Evolutionary conservation across 176 grass and related monocot genomes (phyloP).

Genomic region (Lolium rigidum): DNA sequence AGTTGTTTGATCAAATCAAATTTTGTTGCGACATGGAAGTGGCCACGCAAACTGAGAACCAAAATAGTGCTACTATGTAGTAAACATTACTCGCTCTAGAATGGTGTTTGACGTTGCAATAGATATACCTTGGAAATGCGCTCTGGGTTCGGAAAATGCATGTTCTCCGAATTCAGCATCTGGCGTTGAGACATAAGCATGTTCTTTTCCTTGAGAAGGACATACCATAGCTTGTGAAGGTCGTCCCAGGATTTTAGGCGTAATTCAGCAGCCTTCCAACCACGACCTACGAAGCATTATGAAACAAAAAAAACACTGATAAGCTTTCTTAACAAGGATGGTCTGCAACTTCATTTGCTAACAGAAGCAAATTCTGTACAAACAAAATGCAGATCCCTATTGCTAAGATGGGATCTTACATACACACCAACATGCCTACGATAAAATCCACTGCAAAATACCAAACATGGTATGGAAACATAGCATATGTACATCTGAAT

Average conservation of each 20-base stretch:
- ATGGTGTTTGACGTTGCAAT: neutral
- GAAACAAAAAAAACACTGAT: slow-evolving; percentile 20
- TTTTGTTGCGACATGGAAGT: neutral
- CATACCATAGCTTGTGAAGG: slow-evolving; percentile 95
- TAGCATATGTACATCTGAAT: neutral
- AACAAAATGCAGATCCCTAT: neutral
- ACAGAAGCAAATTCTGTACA: neutral
- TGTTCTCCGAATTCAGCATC: slow-evolving; percentile 78
- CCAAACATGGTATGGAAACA: neutral
- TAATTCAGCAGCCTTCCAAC: slow-evolving; percentile 94
- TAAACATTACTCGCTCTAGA: no score
- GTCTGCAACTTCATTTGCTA: neutral
- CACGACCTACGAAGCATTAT: slow-evolving; percentile 58
- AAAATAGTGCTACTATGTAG: neutral
- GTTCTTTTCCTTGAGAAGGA: slow-evolving; percentile 96
- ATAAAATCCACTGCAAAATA: no score
- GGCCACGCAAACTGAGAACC: neutral
- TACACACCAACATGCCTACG: neutral
- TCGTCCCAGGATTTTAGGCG: slow-evolving; percentile 98
- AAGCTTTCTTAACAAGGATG: slow-evolving; percentile 1
- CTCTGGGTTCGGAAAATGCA: slow-evolving; percentile 84
- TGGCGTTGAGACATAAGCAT: slow-evolving; percentile 95
- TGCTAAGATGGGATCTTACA: neutral
- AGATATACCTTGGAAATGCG: slow-evolving; percentile 83
- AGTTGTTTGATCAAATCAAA: neutral